Evolutionary conservation across 2,329 filamentous ascomycete genomes (phyloP).

Genomic region (Exophiala alcalophila): DNA sequence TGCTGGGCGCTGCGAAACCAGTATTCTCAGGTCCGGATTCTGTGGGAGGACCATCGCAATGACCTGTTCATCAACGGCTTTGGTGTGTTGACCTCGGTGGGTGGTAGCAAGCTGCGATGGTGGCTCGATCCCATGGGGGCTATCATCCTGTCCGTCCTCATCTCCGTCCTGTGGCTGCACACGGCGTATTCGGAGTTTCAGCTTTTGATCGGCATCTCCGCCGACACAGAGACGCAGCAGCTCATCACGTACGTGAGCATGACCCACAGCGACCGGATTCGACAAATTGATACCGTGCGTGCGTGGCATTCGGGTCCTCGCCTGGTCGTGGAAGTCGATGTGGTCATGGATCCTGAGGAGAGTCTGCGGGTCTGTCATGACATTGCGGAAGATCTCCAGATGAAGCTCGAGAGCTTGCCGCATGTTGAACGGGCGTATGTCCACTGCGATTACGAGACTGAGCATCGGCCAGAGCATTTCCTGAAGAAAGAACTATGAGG

Average conservation of each 20-base stretch:
- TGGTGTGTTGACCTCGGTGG: conserved; percentile 86
- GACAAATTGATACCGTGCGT: conserved; percentile 88
- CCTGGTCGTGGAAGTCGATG: conserved; percentile 90
- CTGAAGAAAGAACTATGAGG: conserved; percentile 61
- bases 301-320: conserved; percentile 87
- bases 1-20: conserved; percentile 88
- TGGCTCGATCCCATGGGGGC: conserved; percentile 95
- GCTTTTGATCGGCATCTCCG: conserved; percentile 83
- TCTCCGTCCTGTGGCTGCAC: conserved; percentile 75
- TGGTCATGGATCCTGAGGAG: conserved; percentile 80
- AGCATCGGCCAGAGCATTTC: conserved; percentile 84
- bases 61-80: conserved; percentile 96
- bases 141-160: conserved; percentile 74
- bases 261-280: conserved; percentile 77
- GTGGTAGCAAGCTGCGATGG: conserved; percentile 83
- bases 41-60: conserved; percentile 97
- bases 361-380: conserved; percentile 81
- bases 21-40: conserved; percentile 85
- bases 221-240: conserved; percentile 80
- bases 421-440: conserved; percentile 93
- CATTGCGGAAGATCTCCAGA: conserved; percentile 88
- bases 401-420: conserved; percentile 86
- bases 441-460: conserved; percentile 95
- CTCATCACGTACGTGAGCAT: conserved; percentile 95
- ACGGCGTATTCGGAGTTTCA: conserved; percentile 89